phyloP scores from a whole-genome alignment of 2,329 filamentous ascomycete genomes.

The Cephalotrichum gorgonifer region DNA sequence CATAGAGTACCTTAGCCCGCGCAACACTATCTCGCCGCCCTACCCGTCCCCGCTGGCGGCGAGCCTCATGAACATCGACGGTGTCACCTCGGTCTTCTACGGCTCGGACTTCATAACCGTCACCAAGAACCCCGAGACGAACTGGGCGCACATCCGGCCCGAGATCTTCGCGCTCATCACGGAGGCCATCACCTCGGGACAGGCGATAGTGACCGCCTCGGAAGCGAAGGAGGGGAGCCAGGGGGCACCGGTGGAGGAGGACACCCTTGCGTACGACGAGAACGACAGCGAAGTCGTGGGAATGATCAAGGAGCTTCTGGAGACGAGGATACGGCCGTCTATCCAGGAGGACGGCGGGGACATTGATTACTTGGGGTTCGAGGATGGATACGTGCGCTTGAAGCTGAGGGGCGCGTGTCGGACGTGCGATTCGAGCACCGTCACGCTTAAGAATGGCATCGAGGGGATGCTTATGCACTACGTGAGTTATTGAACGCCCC shows the following conservation, averaged over 20 bases:
- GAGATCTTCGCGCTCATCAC: slow-evolving; percentile 94
- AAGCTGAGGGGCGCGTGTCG: slow-evolving; percentile 89
- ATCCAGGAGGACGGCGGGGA: slow-evolving; percentile 98
- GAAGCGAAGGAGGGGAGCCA: slow-evolving; percentile 44
- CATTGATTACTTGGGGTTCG: slow-evolving; percentile 88
- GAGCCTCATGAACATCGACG: slow-evolving; percentile 85
- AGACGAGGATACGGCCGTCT: slow-evolving; percentile 86
- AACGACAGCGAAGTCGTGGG: slow-evolving; percentile 89
- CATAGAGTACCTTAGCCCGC: slow-evolving; percentile 84
- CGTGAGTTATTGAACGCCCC: no score
- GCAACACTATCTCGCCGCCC: slow-evolving; percentile 78
- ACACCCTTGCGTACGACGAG: slow-evolving; percentile 74
- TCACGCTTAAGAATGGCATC: slow-evolving; percentile 94
- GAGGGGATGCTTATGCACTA: slow-evolving; percentile 98
- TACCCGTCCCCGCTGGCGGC: slow-evolving; percentile 86
- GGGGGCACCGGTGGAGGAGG: slow-evolving; percentile 39
- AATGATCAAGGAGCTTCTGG: slow-evolving; percentile 97
- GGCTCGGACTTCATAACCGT: slow-evolving; percentile 94
- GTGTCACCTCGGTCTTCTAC: slow-evolving; percentile 91
- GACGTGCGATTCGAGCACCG: slow-evolving; percentile 93
- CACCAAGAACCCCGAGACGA: slow-evolving; percentile 76
- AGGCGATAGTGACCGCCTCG: slow-evolving; percentile 65
- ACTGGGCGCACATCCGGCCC: slow-evolving; percentile 91
- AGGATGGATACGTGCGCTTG: slow-evolving; percentile 66
- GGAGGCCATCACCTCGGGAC: slow-evolving; percentile 76